Evolutionary conservation across 805 yeast species (phyloP), one percentile per base, ranked within the genome.

Genomic region (Barnettozyma salicaria): DNA sequence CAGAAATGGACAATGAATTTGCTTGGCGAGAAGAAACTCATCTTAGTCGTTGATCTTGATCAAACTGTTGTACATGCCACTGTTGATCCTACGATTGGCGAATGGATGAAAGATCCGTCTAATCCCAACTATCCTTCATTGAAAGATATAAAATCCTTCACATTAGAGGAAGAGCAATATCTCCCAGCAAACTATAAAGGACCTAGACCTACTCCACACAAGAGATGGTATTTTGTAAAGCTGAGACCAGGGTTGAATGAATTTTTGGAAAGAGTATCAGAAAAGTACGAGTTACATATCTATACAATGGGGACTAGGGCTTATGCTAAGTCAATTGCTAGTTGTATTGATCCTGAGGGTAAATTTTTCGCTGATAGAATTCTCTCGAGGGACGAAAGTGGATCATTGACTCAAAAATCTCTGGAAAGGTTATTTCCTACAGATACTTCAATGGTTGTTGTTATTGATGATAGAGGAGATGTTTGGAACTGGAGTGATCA

Each of bases 401-500:
- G 97, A 0, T 83, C 88, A 6, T 61, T 90, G 44, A 81, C 96
- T 3, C 95, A 85, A 48, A 92, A 92, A 55, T 85, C 90, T 25
- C 65, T 92, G 42, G 80, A 83, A 52, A 68, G 97, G 44, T 67
- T 92, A 38, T 92, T 92, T 52, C 98, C 98, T 0, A 95, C 90
- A 3, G 96, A 90, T 48, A 95, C 95, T 18, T 81, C 95, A 13
- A 83, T 92, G 95, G 98, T 92, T 22, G 92, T 85, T 3, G 80
- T 92, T 31, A 92, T 92, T 42, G 98, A 92, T 59, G 98, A 92
- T 59, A 74, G 98, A 56, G 98, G 97, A 3, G 98, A 92, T 59
- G 98, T 92, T 16, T 92, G 98, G 98, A 85, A 84, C 53, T 92
- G 98, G 98, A 84, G 87, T 48, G 78, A 82, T 10, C 89, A 92